A percentile compares a stretch with the other conserved stretches of the same genome.
Evolutionary conservation across 2,329 filamentous ascomycete genomes (phyloP).

Genomic region (Arthrinium phaeospermum): DNA sequence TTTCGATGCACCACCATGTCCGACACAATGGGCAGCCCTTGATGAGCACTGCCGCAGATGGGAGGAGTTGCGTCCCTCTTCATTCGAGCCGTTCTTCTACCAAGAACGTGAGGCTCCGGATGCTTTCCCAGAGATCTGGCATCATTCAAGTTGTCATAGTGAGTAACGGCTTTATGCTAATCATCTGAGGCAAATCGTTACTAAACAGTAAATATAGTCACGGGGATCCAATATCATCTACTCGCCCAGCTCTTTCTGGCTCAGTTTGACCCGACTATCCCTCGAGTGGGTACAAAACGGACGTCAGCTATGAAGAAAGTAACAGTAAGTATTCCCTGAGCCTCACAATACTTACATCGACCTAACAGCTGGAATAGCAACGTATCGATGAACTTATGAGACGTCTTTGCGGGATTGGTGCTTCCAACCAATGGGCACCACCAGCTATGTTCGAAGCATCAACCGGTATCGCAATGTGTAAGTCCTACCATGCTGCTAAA

Average conservation of each 20-base stretch:
- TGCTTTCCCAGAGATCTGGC: constrained; percentile 64
- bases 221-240: constrained; percentile 65
- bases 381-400: constrained; percentile 54
- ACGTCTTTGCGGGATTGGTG: constrained; percentile 62
- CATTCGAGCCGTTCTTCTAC: constrained; percentile 61
- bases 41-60: constrained; percentile 52
- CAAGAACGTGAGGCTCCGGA: constrained; percentile 42
- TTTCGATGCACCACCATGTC: constrained; percentile 49
- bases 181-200: constrained; percentile 20
- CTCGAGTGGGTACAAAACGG: constrained; percentile 50
- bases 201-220: constrained; percentile 45
- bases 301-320: constrained; percentile 44
- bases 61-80: constrained; percentile 52
- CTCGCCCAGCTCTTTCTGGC: constrained; percentile 62
- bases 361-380: constrained; percentile 35
- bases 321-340: constrained; percentile 42
- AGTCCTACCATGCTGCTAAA: constrained; percentile 27
- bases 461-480: constrained; percentile 61
- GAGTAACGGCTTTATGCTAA: too few species aligned
- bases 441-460: constrained; percentile 62
- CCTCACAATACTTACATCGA: not conserved
- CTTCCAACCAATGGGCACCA: constrained; percentile 60
- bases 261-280: constrained; percentile 60
- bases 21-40: constrained; percentile 49
- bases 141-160: constrained; percentile 61